These are phyloP conservation scores for Tremella fuciformis DNA, from an alignment of 768 basidiomycete species.

Conservation along the genomic window DNA sequence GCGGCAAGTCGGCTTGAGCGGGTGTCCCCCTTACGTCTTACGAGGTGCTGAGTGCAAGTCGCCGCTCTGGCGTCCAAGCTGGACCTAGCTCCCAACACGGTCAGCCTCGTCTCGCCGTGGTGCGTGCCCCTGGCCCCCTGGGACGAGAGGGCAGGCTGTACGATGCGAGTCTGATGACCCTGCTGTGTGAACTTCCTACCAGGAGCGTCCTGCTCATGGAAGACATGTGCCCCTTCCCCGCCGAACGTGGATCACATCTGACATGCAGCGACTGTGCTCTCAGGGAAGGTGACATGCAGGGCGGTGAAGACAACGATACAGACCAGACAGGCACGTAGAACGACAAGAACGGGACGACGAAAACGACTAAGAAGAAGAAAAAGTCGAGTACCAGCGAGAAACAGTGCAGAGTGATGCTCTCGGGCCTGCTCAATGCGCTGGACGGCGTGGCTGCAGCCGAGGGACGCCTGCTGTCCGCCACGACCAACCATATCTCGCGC, in stretches of 20 bases:
- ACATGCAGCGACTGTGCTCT: conserved; percentile 13
- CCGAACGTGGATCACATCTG: not conserved
- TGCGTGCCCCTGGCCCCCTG: not conserved
- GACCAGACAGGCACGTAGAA: not conserved
- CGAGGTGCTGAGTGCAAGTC: conserved; percentile 9
- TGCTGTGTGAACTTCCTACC: not conserved
- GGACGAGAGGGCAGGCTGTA: conserved; percentile 4
- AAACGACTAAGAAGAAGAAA: not conserved
- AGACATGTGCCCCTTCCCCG: conserved; percentile 12
- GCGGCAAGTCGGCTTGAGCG: conserved; percentile 30
- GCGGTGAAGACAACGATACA: not conserved
- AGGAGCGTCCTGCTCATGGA: conserved; percentile 16
- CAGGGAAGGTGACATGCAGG: not conserved
- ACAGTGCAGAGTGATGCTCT: conserved; percentile 15
- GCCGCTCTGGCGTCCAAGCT: conserved; percentile 23
- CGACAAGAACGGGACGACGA: not conserved
- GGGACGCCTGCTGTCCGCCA: conserved; percentile 27
- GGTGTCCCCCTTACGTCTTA: not conserved
- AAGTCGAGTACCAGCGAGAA: not conserved
- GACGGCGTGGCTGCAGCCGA: conserved; percentile 28
- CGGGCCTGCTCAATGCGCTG: conserved; percentile 34
- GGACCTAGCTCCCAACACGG: conserved; percentile 16
- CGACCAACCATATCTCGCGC: conserved; percentile 22
- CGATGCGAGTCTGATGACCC: conserved; percentile 5
- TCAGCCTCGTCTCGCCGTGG: conserved; percentile 29